These are phyloP conservation scores for Hemileia vastatrix DNA, from an alignment of 1,284 basidiomycete species.

Conservation along the genomic window DNA sequence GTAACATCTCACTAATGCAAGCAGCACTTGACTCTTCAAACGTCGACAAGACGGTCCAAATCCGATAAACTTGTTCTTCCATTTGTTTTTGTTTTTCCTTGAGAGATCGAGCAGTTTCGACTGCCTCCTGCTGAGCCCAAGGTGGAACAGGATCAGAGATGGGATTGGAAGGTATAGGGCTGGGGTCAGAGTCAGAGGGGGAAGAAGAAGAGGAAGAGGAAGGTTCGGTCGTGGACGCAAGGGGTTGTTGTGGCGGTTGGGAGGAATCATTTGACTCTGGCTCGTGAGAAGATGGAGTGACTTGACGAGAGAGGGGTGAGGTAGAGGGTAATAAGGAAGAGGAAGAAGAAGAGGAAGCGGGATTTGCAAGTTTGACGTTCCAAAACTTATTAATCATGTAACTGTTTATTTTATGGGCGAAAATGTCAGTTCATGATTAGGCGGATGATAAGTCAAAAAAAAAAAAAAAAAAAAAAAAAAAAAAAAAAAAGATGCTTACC, in stretches of 20 bases:
- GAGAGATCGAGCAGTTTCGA: conserved; percentile 69
- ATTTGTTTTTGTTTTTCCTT: conserved; percentile 85
- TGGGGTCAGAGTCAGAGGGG: conserved; percentile 24
- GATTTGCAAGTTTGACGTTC: conserved; percentile 95
- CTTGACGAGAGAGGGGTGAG: conserved; percentile 46
- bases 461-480: too few relatives aligned
- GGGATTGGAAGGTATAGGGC: too few relatives aligned
- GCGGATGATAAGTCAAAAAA: not conserved
- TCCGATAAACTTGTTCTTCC: conserved; percentile 96
- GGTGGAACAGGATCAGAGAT: conserved; percentile 26
- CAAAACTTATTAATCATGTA: conserved; percentile 60
- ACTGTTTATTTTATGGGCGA: too few relatives aligned
- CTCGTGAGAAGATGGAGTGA: conserved; percentile 51
- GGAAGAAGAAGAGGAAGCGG: too few relatives aligned
- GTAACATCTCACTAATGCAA: conserved; percentile 96
- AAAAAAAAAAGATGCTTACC: too few relatives aligned
- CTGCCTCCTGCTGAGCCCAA: conserved; percentile 54
- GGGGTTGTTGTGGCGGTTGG: not conserved
- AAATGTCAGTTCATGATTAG: conserved; percentile 8
- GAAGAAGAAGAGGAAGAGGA: conserved; percentile 23
- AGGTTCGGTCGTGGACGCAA: conserved; percentile 30
- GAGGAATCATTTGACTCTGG: conserved; percentile 25
- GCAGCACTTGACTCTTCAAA: conserved; percentile 99
- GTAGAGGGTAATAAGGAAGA: conserved; percentile 49
- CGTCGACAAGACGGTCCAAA: conserved; percentile 97